These are phyloP conservation scores for Fusarium drepaniforme DNA, from an alignment of 2,329 filamentous ascomycete genomes.

Conservation along the genomic window DNA sequence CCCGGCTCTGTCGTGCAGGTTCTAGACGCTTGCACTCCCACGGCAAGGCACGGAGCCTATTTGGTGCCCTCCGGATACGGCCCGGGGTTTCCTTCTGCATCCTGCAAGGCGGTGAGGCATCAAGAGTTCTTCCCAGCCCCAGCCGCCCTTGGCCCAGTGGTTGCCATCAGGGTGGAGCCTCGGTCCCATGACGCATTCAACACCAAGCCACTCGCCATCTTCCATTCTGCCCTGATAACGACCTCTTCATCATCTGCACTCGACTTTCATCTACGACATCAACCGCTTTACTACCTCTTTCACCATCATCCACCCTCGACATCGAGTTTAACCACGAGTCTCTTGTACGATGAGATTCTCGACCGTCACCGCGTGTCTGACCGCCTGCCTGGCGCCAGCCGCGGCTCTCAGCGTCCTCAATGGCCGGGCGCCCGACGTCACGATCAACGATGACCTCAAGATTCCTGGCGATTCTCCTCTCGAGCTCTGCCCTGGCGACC, in stretches of 20 bases:
- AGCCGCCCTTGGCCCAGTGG: conserved; percentile 24
- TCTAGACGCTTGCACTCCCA: conserved; percentile 18
- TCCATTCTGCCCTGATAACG: conserved; percentile 42
- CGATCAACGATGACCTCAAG: conserved; percentile 65
- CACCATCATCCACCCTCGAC: background rate
- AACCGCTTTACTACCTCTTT: conserved; percentile 7
- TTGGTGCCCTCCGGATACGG: conserved; percentile 32
- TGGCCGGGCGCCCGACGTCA: conserved; percentile 51
- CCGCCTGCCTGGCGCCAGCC: conserved; percentile 59
- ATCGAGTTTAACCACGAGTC: background rate
- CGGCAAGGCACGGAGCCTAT: conserved; percentile 18
- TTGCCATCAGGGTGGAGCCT: conserved; percentile 41
- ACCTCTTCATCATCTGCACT: conserved; percentile 33
- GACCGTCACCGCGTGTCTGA: conserved; percentile 59
- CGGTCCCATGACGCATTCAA: conserved; percentile 54
- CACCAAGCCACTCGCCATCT: conserved; percentile 45
- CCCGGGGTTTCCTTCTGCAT: conserved; percentile 12
- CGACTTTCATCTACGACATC: conserved; percentile 20
- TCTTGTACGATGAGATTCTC: conserved; percentile 50
- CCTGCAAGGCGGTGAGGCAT: conserved; percentile 44
- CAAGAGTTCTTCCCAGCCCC: conserved; percentile 32
- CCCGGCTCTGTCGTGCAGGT: conserved; percentile 4
- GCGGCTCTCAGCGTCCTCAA: conserved; percentile 58
- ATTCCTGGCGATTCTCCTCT: conserved; percentile 91
- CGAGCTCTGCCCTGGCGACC: conserved; percentile 77